Base-by-base conservation (phyloP, 1,139 yeast genomes). In the Debaryomycetaceae sp. region DNA sequence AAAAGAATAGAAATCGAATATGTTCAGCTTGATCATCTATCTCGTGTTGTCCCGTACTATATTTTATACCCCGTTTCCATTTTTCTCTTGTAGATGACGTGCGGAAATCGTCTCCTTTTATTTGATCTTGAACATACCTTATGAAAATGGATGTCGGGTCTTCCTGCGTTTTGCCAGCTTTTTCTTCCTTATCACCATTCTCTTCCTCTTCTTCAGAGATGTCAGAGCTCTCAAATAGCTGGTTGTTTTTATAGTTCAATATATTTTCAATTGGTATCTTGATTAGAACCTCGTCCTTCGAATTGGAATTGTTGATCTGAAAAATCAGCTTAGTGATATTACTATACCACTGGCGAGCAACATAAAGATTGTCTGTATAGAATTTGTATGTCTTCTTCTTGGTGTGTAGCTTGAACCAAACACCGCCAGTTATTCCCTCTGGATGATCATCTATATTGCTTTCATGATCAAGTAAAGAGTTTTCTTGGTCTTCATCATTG, bases 301-400 rank as follows among this genome's bases (percentile, higher is more conserved):
- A 69, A 56, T 87, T 86, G 37, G 86, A 70, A 38, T 84, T 75
- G 6, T 89, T 73, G 29, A 64, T 49, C 42, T 64, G 67, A 59
- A 91, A 91, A 2, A 87, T 80, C 42, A 84, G 82, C 52, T 86
- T 87, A 46, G 87, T 86, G 36, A 91, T 63, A 14, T 77, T 68
- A 43, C 82, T 82, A 36, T 80, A 83, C 98, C 98, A 91, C 32
- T 81, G 78, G 42, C 85, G 72, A 0, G 97, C 97, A 5, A 83
- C 69, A 45, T 73, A 79, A 16, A 78, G 64, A 32, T 84, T 81
- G 52, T 89, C 97, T 1, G 95, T 85, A 45, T 75, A 75, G 51
- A 91, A 84, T 35, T 71, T 70, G 56, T 83, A 83, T 0, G 78
- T 73, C 46, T 79, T 78, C 33, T 73, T 70, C 38, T 75, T 79